Evolutionary conservation across 208 protist genomes (phyloP).

Genomic region (Polymyxa betae): DNA sequence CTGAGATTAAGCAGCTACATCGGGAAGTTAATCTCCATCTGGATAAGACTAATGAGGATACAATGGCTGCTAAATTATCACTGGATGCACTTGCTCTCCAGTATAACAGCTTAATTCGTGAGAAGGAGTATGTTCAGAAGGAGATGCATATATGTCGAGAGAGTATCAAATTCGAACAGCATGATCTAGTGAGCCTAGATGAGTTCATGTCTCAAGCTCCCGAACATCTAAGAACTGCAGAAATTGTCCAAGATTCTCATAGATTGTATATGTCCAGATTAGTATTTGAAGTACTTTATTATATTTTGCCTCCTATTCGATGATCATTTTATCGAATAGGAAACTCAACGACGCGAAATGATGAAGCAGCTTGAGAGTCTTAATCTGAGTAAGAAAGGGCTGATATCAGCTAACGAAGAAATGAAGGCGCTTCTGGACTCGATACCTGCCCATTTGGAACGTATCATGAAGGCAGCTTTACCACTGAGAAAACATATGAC

Average conservation of each 20-base stretch:
- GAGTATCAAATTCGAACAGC: not conserved
- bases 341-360: not conserved
- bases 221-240: not conserved
- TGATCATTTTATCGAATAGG: not conserved
- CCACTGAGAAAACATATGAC: not conserved
- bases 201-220: not conserved
- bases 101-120: not conserved
- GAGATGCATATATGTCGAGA: conserved; percentile 33
- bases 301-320: not conserved
- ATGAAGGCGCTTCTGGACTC: not conserved
- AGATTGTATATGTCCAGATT: conserved; percentile 5
- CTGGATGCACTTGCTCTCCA: conserved; percentile 7
- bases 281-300: not conserved
- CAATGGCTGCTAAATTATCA: not conserved
- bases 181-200: not conserved
- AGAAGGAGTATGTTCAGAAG: conserved; percentile 47
- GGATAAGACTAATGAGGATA: not conserved
- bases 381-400: not conserved
- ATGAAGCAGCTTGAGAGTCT: not conserved
- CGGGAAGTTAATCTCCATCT: conserved; percentile 12
- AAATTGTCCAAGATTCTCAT: conserved; percentile 23
- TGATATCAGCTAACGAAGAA: not conserved
- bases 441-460: not conserved
- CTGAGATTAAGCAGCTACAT: conserved; percentile 36
- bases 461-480: not conserved